These are phyloP conservation scores for Exophiala sideris DNA, from an alignment of 2,329 filamentous ascomycete species.

Conservation along the genomic window DNA sequence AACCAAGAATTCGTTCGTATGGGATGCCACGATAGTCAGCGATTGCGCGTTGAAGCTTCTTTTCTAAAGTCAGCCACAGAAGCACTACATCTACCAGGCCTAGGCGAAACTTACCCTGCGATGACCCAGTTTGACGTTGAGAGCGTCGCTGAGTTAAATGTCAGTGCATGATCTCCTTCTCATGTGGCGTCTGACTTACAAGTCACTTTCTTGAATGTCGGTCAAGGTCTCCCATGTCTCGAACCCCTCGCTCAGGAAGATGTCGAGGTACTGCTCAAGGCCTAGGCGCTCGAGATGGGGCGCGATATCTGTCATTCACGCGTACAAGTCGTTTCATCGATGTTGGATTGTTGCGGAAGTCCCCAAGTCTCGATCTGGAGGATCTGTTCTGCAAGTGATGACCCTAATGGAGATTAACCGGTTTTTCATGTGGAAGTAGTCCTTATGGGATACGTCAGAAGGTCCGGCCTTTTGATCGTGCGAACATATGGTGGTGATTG, in stretches of 20 bases:
- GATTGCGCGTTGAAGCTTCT: slow-evolving; percentile 83
- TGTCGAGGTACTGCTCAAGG: slow-evolving; percentile 70
- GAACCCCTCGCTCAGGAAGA: slow-evolving; percentile 74
- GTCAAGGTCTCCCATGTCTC: slow-evolving; percentile 80
- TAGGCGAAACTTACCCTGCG: slow-evolving; percentile 59
- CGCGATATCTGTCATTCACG: slow-evolving; percentile 62
- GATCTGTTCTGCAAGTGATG: slow-evolving; percentile 16
- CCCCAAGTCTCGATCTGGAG: slow-evolving; percentile 15
- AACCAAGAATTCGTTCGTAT: slow-evolving; percentile 41
- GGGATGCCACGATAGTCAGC: slow-evolving; percentile 67
- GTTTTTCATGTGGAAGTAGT: slow-evolving; percentile 20
- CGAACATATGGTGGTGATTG: background rate
- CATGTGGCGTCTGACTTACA: slow-evolving; percentile 51
- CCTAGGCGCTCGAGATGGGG: slow-evolving; percentile 70
- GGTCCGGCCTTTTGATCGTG: slow-evolving; percentile 5
- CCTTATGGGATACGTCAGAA: slow-evolving; percentile 1
- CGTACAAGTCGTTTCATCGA: slow-evolving; percentile 20
- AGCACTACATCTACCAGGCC: background rate
- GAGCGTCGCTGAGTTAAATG: slow-evolving; percentile 55
- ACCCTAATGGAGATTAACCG: slow-evolving; percentile 4
- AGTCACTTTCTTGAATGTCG: slow-evolving; percentile 78
- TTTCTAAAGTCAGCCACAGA: slow-evolving; percentile 10
- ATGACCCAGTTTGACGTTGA: slow-evolving; percentile 77
- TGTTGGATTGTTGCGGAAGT: background rate
- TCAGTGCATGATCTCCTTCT: slow-evolving; percentile 2